phyloP scores from a whole-genome alignment of 2,329 filamentous ascomycete genomes.

The Septoria petroselini region DNA sequence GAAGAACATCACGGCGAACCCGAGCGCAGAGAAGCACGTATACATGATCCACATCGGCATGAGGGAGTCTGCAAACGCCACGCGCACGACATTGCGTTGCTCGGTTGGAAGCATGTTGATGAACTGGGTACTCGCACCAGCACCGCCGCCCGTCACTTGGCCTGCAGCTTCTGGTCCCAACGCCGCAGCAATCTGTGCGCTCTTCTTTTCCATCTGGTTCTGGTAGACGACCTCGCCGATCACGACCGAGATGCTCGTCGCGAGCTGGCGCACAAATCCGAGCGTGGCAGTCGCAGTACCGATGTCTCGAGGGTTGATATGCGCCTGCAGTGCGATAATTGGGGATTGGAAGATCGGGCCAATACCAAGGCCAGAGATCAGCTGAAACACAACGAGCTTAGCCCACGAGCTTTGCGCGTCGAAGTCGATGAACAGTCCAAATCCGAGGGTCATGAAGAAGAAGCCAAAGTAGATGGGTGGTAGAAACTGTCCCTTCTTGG shows the following conservation, averaged over 20 bases:
- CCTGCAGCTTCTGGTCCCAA: constrained; percentile 53
- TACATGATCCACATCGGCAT: constrained; percentile 53
- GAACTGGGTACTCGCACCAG: constrained; percentile 59
- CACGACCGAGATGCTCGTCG: constrained; percentile 65
- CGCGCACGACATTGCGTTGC: constrained; percentile 44
- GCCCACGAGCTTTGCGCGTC: constrained; percentile 36
- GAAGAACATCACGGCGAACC: constrained; percentile 41
- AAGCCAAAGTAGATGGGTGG: constrained; percentile 52
- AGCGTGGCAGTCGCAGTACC: constrained; percentile 67
- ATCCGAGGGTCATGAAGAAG: constrained; percentile 40
- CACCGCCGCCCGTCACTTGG: constrained; percentile 57
- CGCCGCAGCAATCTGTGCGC: constrained; percentile 47
- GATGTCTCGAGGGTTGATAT: constrained; percentile 60
- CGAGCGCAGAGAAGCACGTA: constrained; percentile 41
- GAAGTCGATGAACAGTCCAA: constrained; percentile 41
- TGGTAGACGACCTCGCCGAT: constrained; percentile 77
- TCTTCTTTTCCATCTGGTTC: constrained; percentile 64
- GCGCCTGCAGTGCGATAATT: constrained; percentile 65
- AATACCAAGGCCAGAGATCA: constrained; percentile 61
- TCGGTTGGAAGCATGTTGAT: constrained; percentile 52
- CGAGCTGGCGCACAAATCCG: constrained; percentile 65
- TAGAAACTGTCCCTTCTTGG: constrained; percentile 47
- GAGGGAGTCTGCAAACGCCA: constrained; percentile 45
- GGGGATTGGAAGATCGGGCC: constrained; percentile 69
- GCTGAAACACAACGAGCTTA: constrained; percentile 53